phyloP scores from a whole-genome alignment of 768 basidiomycete genomes.

The Suillus ampliporus region DNA sequence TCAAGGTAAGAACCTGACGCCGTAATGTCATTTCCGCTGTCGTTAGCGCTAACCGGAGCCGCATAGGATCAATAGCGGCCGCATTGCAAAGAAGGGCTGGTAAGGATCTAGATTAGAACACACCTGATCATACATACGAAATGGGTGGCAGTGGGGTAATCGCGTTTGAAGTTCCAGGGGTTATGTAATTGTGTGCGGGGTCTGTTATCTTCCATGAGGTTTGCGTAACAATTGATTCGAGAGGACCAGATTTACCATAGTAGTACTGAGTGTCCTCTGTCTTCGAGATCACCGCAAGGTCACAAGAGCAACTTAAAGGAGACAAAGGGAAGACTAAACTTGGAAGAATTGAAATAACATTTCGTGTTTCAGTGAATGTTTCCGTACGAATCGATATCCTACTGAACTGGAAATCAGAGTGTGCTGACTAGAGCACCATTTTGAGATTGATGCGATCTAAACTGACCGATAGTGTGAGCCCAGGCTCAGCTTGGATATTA shows the following conservation, averaged over 20 bases:
- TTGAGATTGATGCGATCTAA: not conserved
- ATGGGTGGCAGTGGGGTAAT: constrained; percentile 53
- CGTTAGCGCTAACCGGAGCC: constrained; percentile 50
- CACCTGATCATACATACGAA: constrained; percentile 63
- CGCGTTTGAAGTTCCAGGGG: constrained; percentile 59
- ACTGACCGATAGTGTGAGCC: constrained; percentile 52
- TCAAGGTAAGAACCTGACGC: constrained; percentile 40
- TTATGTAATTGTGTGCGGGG: constrained; percentile 57
- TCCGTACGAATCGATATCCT: constrained; percentile 58
- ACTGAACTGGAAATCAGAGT: constrained; percentile 19
- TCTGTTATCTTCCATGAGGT: constrained; percentile 31
- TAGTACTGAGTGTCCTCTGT: constrained; percentile 63
- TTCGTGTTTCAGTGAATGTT: constrained; percentile 61
- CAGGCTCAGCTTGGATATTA: constrained; percentile 57
- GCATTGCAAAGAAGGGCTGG: constrained; percentile 5
- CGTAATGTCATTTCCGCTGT: constrained; percentile 56
- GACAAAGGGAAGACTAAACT: constrained; percentile 30
- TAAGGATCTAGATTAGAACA: constrained; percentile 13
- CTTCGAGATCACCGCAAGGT: constrained; percentile 28
- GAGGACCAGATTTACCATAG: constrained; percentile 27
- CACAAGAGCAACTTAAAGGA: not conserved
- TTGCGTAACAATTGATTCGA: constrained; percentile 2
- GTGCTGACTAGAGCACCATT: not conserved
- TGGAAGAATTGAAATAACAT: constrained; percentile 54
- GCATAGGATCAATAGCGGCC: constrained; percentile 1